Conservation (phyloP, 768 basidiomycete species). For the Mycena haematopus region DNA sequence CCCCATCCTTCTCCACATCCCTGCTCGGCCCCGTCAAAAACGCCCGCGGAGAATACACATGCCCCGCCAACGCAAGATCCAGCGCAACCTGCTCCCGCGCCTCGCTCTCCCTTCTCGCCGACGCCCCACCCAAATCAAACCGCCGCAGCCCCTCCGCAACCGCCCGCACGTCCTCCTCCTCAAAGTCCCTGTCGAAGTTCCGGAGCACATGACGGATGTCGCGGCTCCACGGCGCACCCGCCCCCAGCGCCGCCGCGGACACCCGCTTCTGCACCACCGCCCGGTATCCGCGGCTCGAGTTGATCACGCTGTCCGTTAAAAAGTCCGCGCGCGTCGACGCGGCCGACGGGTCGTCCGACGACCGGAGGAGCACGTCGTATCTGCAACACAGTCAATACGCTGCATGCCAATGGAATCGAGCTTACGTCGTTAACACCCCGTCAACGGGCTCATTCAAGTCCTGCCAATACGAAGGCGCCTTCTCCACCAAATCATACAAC, state of each 20-base stretch:
- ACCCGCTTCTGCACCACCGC: constrained; percentile 58
- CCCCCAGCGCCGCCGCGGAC: constrained; percentile 43
- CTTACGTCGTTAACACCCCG: constrained; percentile 68
- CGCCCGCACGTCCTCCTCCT: constrained; percentile 35
- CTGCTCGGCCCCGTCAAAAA: constrained; percentile 36
- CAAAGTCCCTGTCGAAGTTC: constrained; percentile 38
- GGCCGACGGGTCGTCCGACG: constrained; percentile 53
- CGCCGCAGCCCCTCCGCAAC: constrained; percentile 47
- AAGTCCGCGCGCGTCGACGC: constrained; percentile 58
- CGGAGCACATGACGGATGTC: constrained; percentile 55
- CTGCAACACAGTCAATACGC: constrained; percentile 42
- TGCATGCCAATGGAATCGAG: constrained; percentile 14
- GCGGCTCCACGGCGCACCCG: constrained; percentile 59
- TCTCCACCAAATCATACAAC: constrained; percentile 57
- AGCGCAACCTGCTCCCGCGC: constrained; percentile 67
- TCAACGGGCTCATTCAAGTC: constrained; percentile 53
- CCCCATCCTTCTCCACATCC: constrained; percentile 31
- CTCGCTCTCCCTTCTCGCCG: constrained; percentile 54
- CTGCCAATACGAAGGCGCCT: constrained; percentile 64
- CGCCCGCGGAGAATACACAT: constrained; percentile 58
- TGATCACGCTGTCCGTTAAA: constrained; percentile 58
- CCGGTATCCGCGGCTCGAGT: constrained; percentile 58
- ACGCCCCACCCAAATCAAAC: constrained; percentile 49
- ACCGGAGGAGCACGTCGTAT: constrained; percentile 65
- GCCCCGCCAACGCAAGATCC: constrained; percentile 65